Evolutionary conservation across 768 basidiomycete genomes (phyloP).

Genomic region (Rhodotorula toruloides): DNA sequence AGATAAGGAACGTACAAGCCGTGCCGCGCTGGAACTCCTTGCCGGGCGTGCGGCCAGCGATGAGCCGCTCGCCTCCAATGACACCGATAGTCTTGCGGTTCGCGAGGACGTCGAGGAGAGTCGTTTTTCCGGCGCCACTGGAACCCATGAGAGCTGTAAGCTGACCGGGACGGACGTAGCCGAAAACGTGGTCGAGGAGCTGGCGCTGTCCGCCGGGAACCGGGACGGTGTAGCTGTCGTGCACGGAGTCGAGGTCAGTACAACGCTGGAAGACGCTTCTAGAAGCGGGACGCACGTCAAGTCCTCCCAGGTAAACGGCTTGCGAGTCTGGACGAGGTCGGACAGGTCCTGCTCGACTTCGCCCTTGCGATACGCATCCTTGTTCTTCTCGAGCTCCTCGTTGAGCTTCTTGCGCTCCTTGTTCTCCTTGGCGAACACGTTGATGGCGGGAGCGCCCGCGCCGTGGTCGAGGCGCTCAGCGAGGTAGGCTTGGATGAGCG

Average conservation of each 20-base stretch:
- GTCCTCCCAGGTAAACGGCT: conserved; percentile 74
- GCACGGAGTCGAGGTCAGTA: conserved; percentile 5
- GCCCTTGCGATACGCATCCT: conserved; percentile 49
- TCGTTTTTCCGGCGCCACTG: conserved; percentile 61
- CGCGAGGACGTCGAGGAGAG: conserved; percentile 64
- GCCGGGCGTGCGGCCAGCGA: conserved; percentile 60
- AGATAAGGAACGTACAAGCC: conserved; percentile 56
- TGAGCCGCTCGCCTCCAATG: conserved; percentile 64
- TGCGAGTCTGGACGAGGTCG: conserved; percentile 46
- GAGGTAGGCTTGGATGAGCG: conserved; percentile 54
- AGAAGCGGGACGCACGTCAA: conserved; percentile 46
- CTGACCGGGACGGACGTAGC: conserved; percentile 61
- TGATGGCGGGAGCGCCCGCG: conserved; percentile 53
- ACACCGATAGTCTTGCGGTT: conserved; percentile 61
- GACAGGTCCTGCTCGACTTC: conserved; percentile 51
- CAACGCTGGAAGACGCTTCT: conserved; percentile 50
- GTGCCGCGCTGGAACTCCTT: conserved; percentile 58
- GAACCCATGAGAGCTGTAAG: conserved; percentile 82
- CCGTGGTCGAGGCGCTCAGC: conserved; percentile 53
- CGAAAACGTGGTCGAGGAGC: conserved; percentile 45
- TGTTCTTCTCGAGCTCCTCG: conserved; percentile 51
- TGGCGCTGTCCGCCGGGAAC: conserved; percentile 37
- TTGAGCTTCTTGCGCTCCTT: conserved; percentile 51
- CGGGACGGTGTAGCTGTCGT: conserved; percentile 25
- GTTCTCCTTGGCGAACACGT: conserved; percentile 61